phyloP scores from a whole-genome alignment of 2,329 filamentous ascomycete genomes.

The Diaporthe citri region DNA sequence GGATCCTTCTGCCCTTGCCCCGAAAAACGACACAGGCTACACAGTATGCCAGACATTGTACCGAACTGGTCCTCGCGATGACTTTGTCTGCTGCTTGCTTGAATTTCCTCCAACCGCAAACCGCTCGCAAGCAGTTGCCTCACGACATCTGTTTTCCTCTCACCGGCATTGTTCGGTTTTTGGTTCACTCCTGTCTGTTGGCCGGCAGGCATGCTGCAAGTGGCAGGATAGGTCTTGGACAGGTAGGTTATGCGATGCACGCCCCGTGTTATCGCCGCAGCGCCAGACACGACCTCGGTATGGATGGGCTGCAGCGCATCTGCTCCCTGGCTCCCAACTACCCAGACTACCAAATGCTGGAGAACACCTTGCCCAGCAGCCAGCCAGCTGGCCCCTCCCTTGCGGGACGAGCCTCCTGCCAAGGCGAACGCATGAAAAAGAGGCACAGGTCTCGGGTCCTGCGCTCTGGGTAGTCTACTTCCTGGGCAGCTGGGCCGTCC shows the following conservation, averaged over 20 bases:
- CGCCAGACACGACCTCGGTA: not conserved
- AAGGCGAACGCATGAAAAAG: slow-evolving; percentile 1
- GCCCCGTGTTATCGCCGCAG: slow-evolving; percentile 6
- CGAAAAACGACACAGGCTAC: not conserved
- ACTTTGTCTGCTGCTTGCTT: not conserved
- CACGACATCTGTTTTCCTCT: not conserved
- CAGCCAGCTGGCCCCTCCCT: slow-evolving; percentile 18
- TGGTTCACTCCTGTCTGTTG: not conserved
- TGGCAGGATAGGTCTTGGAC: not conserved
- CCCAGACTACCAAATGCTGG: not conserved
- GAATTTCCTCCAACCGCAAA: too few relatives aligned
- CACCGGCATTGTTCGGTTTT: not conserved
- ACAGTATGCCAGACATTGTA: not conserved
- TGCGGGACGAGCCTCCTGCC: slow-evolving; percentile 24
- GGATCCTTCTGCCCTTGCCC: not conserved
- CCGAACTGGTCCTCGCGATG: not conserved
- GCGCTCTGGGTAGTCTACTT: not conserved
- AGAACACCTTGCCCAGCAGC: not conserved
- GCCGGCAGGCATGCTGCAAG: slow-evolving; percentile 2
- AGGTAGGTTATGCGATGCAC: slow-evolving; percentile 1
- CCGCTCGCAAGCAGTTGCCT: slow-evolving; percentile 24
- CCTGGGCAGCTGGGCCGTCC: slow-evolving; percentile 20
- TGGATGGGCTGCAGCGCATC: not conserved
- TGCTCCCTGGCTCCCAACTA: not conserved
- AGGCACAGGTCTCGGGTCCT: not conserved